Evolutionary conservation across 2,329 filamentous ascomycete genomes (phyloP), one percentile per base, ranked within the genome.

Genomic region (Cadophora sp.): DNA sequence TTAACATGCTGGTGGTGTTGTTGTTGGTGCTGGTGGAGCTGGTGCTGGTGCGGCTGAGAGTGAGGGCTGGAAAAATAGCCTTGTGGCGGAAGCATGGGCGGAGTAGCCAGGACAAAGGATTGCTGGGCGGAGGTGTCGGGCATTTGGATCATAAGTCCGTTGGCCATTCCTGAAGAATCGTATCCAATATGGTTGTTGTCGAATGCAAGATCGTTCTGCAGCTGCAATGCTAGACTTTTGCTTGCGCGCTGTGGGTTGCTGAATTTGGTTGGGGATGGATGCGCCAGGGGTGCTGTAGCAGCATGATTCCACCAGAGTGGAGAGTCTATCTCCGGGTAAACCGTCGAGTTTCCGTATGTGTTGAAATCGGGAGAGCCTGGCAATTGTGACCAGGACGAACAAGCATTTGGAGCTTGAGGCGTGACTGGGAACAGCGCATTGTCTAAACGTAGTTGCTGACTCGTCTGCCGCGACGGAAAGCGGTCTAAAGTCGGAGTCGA

Each of bases 61-160:
- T 40, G 40, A 40, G 56, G 24, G 29, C 53, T 64, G 37, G 64
- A 29, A 22, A 71, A 71, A 60, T 72, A 72, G 59, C 69, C 70
- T 62, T 69, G 73, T 11, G 56, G 72, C 4, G n/a, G 58, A n/a
- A 66, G 65, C 50, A 68, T 69, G 22, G 70, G 68, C 37, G 75
- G 60, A 22, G 70, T 64, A 14, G 67, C 67, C 55, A 76, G 69
- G 26, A 73, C 63, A 29, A 71, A 73, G 22, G 73, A 71, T 58
- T 73, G 72, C 34, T 73, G 72, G 56, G 63, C 24, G 46, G 56
- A 63, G 26, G 24, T 64, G 24, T 66, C 65, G 7, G 76, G 72
- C 70, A 77, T 76, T 61, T 76, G 76, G 53, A 77, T 77, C 73
- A 74, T 75, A 27, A 78, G 71, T 24, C 76, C 74, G 5, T 66